These are phyloP conservation scores for Trypanosoma boissoni DNA, from an alignment of 208 protist genomes.

Conservation along the genomic window DNA sequence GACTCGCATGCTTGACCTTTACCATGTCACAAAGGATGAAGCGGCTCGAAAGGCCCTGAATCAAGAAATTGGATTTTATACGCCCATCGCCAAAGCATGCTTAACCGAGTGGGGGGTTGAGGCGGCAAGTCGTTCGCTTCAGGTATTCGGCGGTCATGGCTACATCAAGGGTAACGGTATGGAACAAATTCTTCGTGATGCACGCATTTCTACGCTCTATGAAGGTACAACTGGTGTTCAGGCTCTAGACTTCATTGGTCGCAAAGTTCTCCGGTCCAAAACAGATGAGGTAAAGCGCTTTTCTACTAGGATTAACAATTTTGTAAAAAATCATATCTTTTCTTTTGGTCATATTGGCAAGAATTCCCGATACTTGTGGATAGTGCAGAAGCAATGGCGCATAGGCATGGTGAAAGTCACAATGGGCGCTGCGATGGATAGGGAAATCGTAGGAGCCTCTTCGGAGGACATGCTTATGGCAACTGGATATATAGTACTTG, in stretches of 20 bases:
- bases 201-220: constrained; percentile 70
- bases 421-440: constrained; percentile 37
- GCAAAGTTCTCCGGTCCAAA: constrained; percentile 73
- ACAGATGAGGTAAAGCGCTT: constrained; percentile 43
- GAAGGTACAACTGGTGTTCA: constrained; percentile 87
- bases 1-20: constrained; percentile 59
- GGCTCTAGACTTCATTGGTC: constrained; percentile 82
- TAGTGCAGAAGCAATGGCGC: constrained; percentile 67
- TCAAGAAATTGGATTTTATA: constrained; percentile 82
- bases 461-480: constrained; percentile 82
- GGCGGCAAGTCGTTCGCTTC: constrained; percentile 51
- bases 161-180: constrained; percentile 84
- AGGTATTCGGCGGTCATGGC: constrained; percentile 78
- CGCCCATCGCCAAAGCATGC: constrained; percentile 82
- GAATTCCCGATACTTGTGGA: constrained; percentile 43
- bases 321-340: constrained; percentile 34
- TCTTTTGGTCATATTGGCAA: constrained; percentile 33
- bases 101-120: constrained; percentile 80
- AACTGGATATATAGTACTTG: constrained; percentile 74
- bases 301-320: constrained; percentile 35
- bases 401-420: constrained; percentile 50
- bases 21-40: constrained; percentile 25
- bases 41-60: constrained; percentile 34
- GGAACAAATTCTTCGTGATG: constrained; percentile 78
- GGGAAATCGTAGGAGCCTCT: constrained; percentile 37